phyloP scores from a whole-genome alignment of 768 basidiomycete species.

The Agaricus subrufescens region DNA sequence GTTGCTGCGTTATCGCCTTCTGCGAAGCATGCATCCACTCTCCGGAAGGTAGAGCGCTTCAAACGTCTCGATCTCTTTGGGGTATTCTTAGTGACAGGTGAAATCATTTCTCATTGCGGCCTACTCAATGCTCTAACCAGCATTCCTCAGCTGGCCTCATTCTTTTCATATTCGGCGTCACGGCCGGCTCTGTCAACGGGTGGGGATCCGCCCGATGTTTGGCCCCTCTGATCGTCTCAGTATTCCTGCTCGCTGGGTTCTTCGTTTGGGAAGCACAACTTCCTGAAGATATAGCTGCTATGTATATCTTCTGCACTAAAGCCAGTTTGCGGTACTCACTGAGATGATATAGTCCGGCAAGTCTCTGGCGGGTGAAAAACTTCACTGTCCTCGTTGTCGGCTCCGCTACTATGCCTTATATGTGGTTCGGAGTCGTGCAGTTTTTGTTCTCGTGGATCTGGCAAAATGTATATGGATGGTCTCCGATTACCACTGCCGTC shows the following conservation, averaged over 20 bases:
- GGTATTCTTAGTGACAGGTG: background rate
- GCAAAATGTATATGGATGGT: constrained; percentile 31
- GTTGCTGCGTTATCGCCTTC: constrained; percentile 28
- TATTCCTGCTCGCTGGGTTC: constrained; percentile 32
- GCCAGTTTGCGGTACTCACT: background rate
- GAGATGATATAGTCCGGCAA: constrained; percentile 13
- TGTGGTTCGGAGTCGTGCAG: constrained; percentile 35
- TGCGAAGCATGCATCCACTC: background rate
- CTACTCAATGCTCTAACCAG: background rate
- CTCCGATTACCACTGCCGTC: constrained; percentile 28
- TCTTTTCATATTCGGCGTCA: constrained; percentile 33
- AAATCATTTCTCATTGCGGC: background rate
- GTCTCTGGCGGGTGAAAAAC: constrained; percentile 34
- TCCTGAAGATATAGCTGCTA: constrained; percentile 31
- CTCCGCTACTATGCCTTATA: constrained; percentile 29
- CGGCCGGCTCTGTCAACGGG: constrained; percentile 37
- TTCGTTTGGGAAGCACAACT: constrained; percentile 42
- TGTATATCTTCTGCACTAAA: constrained; percentile 20
- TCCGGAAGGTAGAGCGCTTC: background rate
- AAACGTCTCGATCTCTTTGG: background rate
- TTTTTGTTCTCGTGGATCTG: constrained; percentile 27
- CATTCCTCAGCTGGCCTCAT: constrained; percentile 22
- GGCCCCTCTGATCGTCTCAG: constrained; percentile 36
- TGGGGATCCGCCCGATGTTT: constrained; percentile 41
- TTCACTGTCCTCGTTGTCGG: constrained; percentile 29